Evolutionary conservation across 768 basidiomycete species (phyloP), one percentile per base, ranked within the genome.

Genomic region (Galerina sulciceps): DNA sequence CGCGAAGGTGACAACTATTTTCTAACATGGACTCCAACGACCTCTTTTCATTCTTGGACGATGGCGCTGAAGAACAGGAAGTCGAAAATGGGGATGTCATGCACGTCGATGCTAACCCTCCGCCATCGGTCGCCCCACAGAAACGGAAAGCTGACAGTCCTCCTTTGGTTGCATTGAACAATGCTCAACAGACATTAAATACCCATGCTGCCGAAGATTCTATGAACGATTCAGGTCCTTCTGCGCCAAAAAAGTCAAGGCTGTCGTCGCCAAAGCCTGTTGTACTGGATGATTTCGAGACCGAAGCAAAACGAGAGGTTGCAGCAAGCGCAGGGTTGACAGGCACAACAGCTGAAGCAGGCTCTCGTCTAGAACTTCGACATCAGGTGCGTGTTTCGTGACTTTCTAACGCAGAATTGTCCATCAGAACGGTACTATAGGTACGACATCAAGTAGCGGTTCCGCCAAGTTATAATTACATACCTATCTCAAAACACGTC

Each of bases 371-470:
- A 14, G 91, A 94, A 71, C 81, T 95, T 42, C 83, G 83, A 69
- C 90, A 95, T 78, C 93, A 94, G 80, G 93, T 86, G 55, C 53
- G 80, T 69, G 14, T 40, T 22, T 23, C 48, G 6, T 22, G 42
- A 18, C 18, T 38, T 51, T 4, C 17, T 15, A 15, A 1, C 42
- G 31, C 26, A 31, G 18, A 4, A 13, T 17, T 11, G 26, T 61
- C 34, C 41, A 48, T n/a, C 44, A 20, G 43, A 31, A n/a, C 14
- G 31, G 34, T 17, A 41, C n/a, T 53, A 18, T 65, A 94, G 93
- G 93, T 96, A 58, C 86, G 95, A 40, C 95, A 97, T 70, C 91
- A 97, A 87, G 97, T 99, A 38, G 95, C 95, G 6, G 88, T 99
- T 14, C 97, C 97, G 8, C 89, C 93, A 18, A 89, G 89, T 23